Conservation (phyloP, 176 grass and related monocot genomes). For the Oryza glaberrima region DNA sequence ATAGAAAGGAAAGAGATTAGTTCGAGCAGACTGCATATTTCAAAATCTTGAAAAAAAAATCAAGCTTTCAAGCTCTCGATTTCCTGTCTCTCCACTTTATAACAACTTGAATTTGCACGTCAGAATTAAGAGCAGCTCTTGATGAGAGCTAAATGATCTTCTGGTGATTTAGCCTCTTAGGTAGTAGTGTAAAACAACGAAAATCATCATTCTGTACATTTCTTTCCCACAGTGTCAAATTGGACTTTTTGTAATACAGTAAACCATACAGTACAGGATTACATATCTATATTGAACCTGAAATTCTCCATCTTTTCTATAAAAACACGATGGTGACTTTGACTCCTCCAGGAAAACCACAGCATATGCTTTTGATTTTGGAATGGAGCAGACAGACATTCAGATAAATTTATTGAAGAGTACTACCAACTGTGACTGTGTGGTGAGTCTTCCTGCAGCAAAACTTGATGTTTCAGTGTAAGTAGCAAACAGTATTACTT, state of each 20-base stretch:
- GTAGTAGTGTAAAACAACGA: neutral
- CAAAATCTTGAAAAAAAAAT: no score
- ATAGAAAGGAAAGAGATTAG: no score
- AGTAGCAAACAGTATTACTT: no score
- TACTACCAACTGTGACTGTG: neutral
- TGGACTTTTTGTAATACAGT: neutral
- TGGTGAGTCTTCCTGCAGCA: conserved; percentile 18
- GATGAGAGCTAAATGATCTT: no score
- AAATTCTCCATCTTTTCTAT: conserved; percentile 19
- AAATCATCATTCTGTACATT: neutral
- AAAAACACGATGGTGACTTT: conserved; percentile 13
- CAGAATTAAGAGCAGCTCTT: no score
- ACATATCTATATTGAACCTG: neutral
- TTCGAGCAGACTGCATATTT: no score
- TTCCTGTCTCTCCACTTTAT: no score
- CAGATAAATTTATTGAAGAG: neutral
- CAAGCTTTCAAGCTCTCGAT: no score
- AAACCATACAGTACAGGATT: neutral
- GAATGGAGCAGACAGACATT: neutral
- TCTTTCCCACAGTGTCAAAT: neutral
- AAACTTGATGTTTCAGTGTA: neutral
- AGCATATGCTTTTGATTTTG: neutral
- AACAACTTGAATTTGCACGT: no score
- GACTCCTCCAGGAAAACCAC: conserved; percentile 47
- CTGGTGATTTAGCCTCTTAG: no score